These are phyloP conservation scores for Fraxinus nigra DNA, from an alignment of 305 asterid species.

Conservation along the genomic window DNA sequence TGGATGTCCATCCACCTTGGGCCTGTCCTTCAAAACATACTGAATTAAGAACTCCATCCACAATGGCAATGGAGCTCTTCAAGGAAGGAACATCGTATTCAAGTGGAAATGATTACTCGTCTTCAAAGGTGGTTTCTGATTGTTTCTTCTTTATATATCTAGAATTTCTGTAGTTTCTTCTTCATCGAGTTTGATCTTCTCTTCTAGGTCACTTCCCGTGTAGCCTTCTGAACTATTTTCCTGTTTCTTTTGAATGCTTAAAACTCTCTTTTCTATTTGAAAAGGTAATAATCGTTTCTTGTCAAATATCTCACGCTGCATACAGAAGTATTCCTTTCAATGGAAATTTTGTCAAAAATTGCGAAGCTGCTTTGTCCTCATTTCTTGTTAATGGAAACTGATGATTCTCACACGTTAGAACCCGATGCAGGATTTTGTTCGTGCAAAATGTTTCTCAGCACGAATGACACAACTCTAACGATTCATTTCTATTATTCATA, in stretches of 20 bases:
- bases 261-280: not conserved
- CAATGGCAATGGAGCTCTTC: slow-evolving; percentile 40
- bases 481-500: not conserved
- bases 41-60: slow-evolving; percentile 50
- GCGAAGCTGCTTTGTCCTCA: not conserved
- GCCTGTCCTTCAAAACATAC: slow-evolving; percentile 48
- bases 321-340: not conserved
- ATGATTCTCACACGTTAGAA: not conserved
- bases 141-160: slow-evolving; percentile 11
- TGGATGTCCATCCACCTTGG: slow-evolving; percentile 75
- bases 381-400: slow-evolving; percentile 3
- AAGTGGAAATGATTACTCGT: slow-evolving; percentile 38
- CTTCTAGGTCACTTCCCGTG: slow-evolving; percentile 11
- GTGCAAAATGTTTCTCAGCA: not conserved
- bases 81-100: slow-evolving; percentile 49
- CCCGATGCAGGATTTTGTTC: not conserved
- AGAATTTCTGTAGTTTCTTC: slow-evolving; percentile 10
- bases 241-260: not conserved
- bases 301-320: not conserved
- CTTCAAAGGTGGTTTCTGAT: slow-evolving; percentile 51
- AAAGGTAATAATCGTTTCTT: not conserved
- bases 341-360: slow-evolving; percentile 6
- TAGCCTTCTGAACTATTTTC: slow-evolving; percentile 7
- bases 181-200: slow-evolving; percentile 6
- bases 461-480: not conserved